These are phyloP conservation scores for Hypomontagnella submonticulosa DNA, from an alignment of 495 filamentous ascomycete genomes.

Conservation along the genomic window DNA sequence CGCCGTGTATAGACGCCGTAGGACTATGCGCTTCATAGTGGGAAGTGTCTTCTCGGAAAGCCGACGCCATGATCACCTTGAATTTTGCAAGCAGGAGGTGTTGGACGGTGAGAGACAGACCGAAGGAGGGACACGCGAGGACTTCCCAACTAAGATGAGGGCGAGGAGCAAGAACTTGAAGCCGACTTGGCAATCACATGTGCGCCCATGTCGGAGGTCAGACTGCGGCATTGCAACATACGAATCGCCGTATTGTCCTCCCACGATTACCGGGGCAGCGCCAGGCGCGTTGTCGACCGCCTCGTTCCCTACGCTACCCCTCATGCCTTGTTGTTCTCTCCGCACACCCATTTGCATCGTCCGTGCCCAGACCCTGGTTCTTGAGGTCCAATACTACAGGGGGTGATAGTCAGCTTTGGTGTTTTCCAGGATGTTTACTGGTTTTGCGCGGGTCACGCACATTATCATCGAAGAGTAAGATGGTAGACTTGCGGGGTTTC, in stretches of 20 bases:
- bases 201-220: conserved; percentile 14
- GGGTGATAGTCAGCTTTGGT: conserved; percentile 34
- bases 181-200: conserved; percentile 20
- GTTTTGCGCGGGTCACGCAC: conserved; percentile 42
- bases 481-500: conserved; percentile 32
- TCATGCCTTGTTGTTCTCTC: conserved; percentile 27
- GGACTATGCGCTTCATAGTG: conserved; percentile 39
- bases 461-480: conserved; percentile 24
- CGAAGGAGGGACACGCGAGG: conserved; percentile 6
- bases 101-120: conserved; percentile 20
- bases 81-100: conserved; percentile 16
- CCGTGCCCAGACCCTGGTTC: conserved; percentile 18
- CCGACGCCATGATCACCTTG: conserved; percentile 44
- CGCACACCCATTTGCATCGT: conserved; percentile 20
- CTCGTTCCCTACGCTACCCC: conserved; percentile 22
- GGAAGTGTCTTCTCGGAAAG: conserved; percentile 43
- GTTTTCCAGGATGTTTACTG: conserved; percentile 37
- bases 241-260: conserved; percentile 6
- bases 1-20: conserved; percentile 40
- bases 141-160: conserved; percentile 15
- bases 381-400: conserved; percentile 29
- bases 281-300: conserved; percentile 4
- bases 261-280: conserved; percentile 1
- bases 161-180: conserved; percentile 24
- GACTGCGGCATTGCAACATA: conserved; percentile 21